Conservation (phyloP, 352 stramenopile genomes). For the Blastocystis sp. region DNA sequence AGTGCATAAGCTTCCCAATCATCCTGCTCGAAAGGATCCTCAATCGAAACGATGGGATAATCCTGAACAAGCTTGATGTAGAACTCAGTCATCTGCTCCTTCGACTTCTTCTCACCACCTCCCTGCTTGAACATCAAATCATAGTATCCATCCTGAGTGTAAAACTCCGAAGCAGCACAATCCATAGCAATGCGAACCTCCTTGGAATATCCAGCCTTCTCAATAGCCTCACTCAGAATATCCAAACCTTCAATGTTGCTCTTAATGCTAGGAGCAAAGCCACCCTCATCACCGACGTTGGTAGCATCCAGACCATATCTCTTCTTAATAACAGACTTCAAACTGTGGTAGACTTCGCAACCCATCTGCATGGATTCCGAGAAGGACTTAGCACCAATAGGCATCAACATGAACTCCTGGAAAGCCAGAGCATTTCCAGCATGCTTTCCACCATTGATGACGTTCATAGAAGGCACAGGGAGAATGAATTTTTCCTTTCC, state of each 20-base stretch:
- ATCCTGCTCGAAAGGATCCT: constrained; percentile 97
- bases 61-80: constrained; percentile 84
- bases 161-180: constrained; percentile 95
- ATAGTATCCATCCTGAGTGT: constrained; percentile 88
- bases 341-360: constrained; percentile 94
- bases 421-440: constrained; percentile 97
- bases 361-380: constrained; percentile 92
- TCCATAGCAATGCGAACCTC: constrained; percentile 94
- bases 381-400: constrained; percentile 75
- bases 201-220: constrained; percentile 85
- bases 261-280: constrained; percentile 92
- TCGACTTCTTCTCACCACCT: constrained; percentile 75
- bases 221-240: constrained; percentile 92
- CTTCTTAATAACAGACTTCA: constrained; percentile 96
- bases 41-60: constrained; percentile 93
- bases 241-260: constrained; percentile 89
- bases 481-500: constrained; percentile 85
- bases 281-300: constrained; percentile 96
- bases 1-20: constrained; percentile 92
- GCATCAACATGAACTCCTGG: constrained; percentile 97
- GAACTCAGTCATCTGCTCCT: constrained; percentile 86
- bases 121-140: constrained; percentile 96
- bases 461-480: constrained; percentile 96
- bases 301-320: constrained; percentile 94
- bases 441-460: constrained; percentile 97